Evolutionary conservation across 176 grass and related monocot genomes (phyloP).

Genomic region (Cenchrus americanus): DNA sequence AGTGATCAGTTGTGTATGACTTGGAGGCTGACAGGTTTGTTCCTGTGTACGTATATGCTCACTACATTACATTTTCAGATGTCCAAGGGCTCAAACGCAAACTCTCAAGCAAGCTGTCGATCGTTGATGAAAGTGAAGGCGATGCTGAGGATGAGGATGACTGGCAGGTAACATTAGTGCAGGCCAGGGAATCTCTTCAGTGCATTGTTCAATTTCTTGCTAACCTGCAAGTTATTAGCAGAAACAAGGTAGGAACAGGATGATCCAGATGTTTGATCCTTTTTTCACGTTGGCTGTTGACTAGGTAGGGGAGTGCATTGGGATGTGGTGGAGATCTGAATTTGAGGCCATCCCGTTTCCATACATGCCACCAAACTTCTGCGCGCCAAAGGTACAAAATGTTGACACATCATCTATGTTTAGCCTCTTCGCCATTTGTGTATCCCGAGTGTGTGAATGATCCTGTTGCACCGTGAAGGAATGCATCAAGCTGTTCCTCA

Average conservation of each 20-base stretch:
- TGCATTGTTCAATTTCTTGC: neutral
- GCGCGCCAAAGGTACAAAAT: constrained; percentile 42
- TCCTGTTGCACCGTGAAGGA: constrained; percentile 30
- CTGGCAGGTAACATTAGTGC: constrained; percentile 49
- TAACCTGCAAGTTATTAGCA: too few species aligned
- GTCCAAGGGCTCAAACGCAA: constrained; percentile 65
- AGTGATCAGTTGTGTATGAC: too few species aligned
- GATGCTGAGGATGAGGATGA: neutral
- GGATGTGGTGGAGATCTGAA: constrained; percentile 64
- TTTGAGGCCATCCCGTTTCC: constrained; percentile 58
- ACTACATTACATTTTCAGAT: constrained; percentile 38
- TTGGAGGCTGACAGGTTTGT: neutral
- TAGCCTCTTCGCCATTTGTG: too few species aligned
- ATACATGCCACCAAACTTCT: constrained; percentile 46
- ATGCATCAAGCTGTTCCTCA: neutral
- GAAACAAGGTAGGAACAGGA: neutral
- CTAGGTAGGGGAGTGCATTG: constrained; percentile 56
- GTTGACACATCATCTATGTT: neutral
- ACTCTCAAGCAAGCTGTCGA: constrained; percentile 56
- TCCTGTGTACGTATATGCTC: neutral
- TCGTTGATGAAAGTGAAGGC: neutral
- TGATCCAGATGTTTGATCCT: neutral
- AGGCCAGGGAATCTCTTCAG: neutral
- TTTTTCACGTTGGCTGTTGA: neutral
- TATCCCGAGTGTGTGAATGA: neutral